Conservation (phyloP, 306 rosid genomes). For the Vicia sativa region DNA sequence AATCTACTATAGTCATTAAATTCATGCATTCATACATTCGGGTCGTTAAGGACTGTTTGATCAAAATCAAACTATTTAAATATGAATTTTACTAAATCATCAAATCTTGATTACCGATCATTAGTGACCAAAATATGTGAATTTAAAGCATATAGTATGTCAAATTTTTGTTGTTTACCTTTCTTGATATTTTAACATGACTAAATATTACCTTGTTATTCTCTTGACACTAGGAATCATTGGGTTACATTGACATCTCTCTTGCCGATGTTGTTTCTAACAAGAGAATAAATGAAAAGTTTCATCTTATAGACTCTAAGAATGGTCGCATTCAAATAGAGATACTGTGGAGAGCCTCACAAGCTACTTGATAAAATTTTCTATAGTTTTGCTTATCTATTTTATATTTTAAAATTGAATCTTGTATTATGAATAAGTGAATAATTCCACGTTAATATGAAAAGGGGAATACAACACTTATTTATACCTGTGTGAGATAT, state of each 20-base stretch:
- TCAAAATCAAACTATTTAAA: too few species aligned
- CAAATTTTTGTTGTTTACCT: background rate
- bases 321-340: constrained; percentile 85
- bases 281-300: constrained; percentile 78
- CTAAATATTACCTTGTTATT: background rate
- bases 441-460: too few species aligned
- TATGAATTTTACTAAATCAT: too few species aligned
- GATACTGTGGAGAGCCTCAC: constrained; percentile 80
- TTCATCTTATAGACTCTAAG: constrained; percentile 89
- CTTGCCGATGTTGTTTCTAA: constrained; percentile 74
- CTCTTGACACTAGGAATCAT: constrained; percentile 56
- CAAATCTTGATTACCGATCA: too few species aligned
- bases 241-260: constrained; percentile 73
- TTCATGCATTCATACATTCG: too few species aligned
- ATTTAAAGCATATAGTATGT: too few species aligned
- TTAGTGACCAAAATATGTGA: too few species aligned
- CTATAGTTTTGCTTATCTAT: background rate
- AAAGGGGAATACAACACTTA: too few species aligned
- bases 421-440: background rate
- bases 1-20: too few species aligned
- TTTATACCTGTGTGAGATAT: too few species aligned
- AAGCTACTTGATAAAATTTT: constrained; percentile 5
- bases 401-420: background rate
- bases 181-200: background rate
- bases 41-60: too few species aligned